Conservation (phyloP, 768 basidiomycete genomes). For the Psilocybe sp. region DNA sequence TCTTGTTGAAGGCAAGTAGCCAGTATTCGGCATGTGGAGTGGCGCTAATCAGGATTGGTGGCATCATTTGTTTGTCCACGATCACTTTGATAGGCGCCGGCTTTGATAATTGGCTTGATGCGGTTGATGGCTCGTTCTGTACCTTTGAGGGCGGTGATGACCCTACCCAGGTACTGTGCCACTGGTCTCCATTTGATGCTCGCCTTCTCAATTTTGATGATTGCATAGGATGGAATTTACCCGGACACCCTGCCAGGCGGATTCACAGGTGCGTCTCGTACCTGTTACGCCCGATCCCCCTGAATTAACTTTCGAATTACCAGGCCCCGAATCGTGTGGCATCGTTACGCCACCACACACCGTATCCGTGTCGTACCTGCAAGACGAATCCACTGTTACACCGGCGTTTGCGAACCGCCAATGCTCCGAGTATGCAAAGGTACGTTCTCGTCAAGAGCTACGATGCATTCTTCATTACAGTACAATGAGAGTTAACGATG, state of each 20-base stretch:
- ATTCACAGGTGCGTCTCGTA: slow-evolving; percentile 23
- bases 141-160: slow-evolving; percentile 46
- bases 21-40: background rate
- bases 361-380: slow-evolving; percentile 41
- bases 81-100: slow-evolving; percentile 32
- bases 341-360: slow-evolving; percentile 39
- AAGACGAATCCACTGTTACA: slow-evolving; percentile 39
- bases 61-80: background rate
- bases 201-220: background rate
- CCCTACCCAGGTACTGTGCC: slow-evolving; percentile 25
- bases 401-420: slow-evolving; percentile 40
- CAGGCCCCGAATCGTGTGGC: slow-evolving; percentile 36
- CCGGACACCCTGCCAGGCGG: slow-evolving; percentile 27
- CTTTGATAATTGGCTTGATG: slow-evolving; percentile 48
- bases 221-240: slow-evolving; percentile 27
- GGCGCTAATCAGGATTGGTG: background rate
- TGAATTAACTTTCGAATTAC: background rate
- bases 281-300: background rate
- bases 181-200: background rate
- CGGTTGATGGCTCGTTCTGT: slow-evolving; percentile 43
- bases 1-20: slow-evolving; percentile 32
- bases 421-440: slow-evolving; percentile 45
- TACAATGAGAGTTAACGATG: background rate
- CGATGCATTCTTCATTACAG: background rate
- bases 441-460: too few species aligned